Evolutionary conservation across 73 alveolate species (phyloP).

Genomic region (Paramecium octaurelia): DNA sequence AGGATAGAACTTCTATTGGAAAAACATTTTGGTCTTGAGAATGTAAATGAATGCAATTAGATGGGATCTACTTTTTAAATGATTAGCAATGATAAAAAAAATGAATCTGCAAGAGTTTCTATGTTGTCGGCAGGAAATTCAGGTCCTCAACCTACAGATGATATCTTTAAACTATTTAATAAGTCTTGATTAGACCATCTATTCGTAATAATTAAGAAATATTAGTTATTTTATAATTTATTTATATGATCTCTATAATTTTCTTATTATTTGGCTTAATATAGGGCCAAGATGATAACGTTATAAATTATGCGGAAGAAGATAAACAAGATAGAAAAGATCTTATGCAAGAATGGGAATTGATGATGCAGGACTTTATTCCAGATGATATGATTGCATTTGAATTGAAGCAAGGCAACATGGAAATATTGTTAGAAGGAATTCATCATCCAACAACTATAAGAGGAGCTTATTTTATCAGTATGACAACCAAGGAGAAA

Average conservation of each 20-base stretch:
- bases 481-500: constrained; percentile 36
- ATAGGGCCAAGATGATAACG: not conserved
- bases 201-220: not conserved
- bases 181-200: not conserved
- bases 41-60: not conserved
- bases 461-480: constrained; percentile 58
- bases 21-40: not conserved
- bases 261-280: not conserved
- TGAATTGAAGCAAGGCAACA: constrained; percentile 32
- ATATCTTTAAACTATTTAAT: not conserved
- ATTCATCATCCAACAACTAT: constrained; percentile 49
- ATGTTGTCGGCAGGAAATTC: not conserved
- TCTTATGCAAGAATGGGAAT: constrained; percentile 62
- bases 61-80: not conserved
- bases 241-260: not conserved
- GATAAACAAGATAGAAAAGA: constrained; percentile 48
- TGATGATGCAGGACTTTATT: constrained; percentile 49
- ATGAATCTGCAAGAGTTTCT: not conserved
- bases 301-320: not conserved
- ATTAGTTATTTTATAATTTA: not conserved
- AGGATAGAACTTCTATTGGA: not conserved
- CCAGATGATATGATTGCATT: constrained; percentile 64
- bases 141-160: not conserved
- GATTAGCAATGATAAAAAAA: not conserved
- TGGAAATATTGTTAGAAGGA: constrained; percentile 47